Percentiles rank a stretch among this genome's conserved stretches.
Evolutionary conservation across 2,329 filamentous ascomycete genomes (phyloP).

Genomic region (Fusarium sublunatum): DNA sequence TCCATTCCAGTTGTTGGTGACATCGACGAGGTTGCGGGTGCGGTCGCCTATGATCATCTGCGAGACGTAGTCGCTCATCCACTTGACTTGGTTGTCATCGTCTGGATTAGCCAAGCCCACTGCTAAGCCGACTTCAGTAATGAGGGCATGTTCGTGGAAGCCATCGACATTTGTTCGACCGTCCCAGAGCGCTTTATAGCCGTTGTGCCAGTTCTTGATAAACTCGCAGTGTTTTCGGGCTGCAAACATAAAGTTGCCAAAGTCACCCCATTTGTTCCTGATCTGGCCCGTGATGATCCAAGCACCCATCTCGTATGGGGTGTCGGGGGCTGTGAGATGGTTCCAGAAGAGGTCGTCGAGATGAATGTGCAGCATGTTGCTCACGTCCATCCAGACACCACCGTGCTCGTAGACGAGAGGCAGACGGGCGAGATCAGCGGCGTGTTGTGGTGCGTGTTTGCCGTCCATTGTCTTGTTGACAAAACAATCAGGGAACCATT

Average conservation of each 20-base stretch:
- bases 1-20: slow-evolving; percentile 48
- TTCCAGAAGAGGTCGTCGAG: slow-evolving; percentile 58
- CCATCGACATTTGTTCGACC: slow-evolving; percentile 49
- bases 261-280: slow-evolving; percentile 49
- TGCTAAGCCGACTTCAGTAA: slow-evolving; percentile 49
- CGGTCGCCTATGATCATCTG: slow-evolving; percentile 53
- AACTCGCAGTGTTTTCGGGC: slow-evolving; percentile 56
- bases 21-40: slow-evolving; percentile 49
- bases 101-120: slow-evolving; percentile 41
- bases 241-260: slow-evolving; percentile 57
- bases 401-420: slow-evolving; percentile 55
- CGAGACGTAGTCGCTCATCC: slow-evolving; percentile 52
- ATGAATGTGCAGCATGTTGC: slow-evolving; percentile 55
- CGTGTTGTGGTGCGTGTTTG: slow-evolving; percentile 55
- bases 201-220: slow-evolving; percentile 56
- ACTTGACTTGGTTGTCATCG: slow-evolving; percentile 30
- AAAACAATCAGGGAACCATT: slow-evolving; percentile 45
- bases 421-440: slow-evolving; percentile 60
- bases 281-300: slow-evolving; percentile 53
- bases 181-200: slow-evolving; percentile 53
- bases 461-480: slow-evolving; percentile 54
- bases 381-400: slow-evolving; percentile 58
- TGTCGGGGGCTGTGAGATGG: slow-evolving; percentile 50
- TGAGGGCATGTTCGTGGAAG: slow-evolving; percentile 48
- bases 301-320: slow-evolving; percentile 50